These are phyloP conservation scores for Bruguiera gymnorhiza DNA, from an alignment of 345 rosid species.

Conservation along the genomic window DNA sequence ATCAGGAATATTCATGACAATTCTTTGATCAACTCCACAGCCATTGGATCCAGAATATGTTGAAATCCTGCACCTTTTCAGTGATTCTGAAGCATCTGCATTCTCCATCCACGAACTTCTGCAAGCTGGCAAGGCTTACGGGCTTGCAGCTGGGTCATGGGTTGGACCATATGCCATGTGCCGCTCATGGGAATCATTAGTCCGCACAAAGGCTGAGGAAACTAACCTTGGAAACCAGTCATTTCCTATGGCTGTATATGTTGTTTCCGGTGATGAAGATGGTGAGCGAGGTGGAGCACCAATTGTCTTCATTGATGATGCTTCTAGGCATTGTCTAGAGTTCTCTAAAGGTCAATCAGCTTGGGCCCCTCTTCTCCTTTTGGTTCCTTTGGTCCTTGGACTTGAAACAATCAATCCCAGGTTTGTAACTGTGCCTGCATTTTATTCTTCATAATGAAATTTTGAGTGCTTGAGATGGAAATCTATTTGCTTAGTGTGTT, in stretches of 20 bases:
- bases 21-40: constrained; percentile 39
- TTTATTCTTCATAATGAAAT: constrained; percentile 5
- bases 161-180: constrained; percentile 95
- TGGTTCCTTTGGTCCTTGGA: constrained; percentile 97
- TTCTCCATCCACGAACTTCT: constrained; percentile 92
- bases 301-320: constrained; percentile 80
- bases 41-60: constrained; percentile 58
- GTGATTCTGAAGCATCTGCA: constrained; percentile 61
- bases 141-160: constrained; percentile 99
- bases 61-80: constrained; percentile 70
- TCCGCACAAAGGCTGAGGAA: constrained; percentile 47
- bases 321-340: constrained; percentile 55
- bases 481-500: neutral
- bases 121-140: constrained; percentile 65
- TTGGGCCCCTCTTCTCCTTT: constrained; percentile 79
- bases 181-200: constrained; percentile 79
- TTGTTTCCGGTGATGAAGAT: constrained; percentile 91
- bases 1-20: constrained; percentile 5
- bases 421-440: constrained; percentile 33
- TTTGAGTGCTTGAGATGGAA: neutral
- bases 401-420: constrained; percentile 86
- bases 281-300: constrained; percentile 99
- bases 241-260: constrained; percentile 83
- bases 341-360: constrained; percentile 57
- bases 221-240: constrained; percentile 26